These are phyloP conservation scores for Drechslerella stenobrocha DNA, from an alignment of 2,329 filamentous ascomycete genomes.

Conservation along the genomic window DNA sequence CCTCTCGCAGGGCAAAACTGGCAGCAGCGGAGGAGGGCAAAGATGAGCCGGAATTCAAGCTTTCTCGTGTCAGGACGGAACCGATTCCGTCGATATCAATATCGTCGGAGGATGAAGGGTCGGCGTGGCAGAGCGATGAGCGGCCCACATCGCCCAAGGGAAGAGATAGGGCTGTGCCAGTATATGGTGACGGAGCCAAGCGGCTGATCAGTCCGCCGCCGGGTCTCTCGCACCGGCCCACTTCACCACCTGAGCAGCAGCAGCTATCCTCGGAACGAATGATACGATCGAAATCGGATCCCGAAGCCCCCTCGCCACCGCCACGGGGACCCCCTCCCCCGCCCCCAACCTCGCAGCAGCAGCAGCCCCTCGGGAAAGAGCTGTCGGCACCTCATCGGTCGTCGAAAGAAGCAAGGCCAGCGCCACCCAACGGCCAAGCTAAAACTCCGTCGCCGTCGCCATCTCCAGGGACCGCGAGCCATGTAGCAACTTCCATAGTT, in stretches of 20 bases:
- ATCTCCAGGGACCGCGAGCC: constrained; percentile 5
- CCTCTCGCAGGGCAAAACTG: constrained; percentile 60
- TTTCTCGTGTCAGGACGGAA: constrained; percentile 71
- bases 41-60: constrained; percentile 58
- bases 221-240: constrained; percentile 21
- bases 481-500: neutral
- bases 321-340: constrained; percentile 5
- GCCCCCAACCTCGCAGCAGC: neutral
- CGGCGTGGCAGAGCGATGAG: constrained; percentile 13
- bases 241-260: constrained; percentile 31
- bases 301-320: constrained; percentile 22
- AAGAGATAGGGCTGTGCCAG: constrained; percentile 2
- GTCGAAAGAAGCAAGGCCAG: constrained; percentile 9
- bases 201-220: constrained; percentile 8
- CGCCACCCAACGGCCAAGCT: constrained; percentile 23
- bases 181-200: constrained; percentile 24
- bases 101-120: constrained; percentile 30
- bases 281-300: constrained; percentile 34
- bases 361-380: constrained; percentile 27
- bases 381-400: constrained; percentile 10
- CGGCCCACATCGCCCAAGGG: constrained; percentile 11
- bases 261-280: constrained; percentile 24
- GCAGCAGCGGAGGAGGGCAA: constrained; percentile 48
- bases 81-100: constrained; percentile 59
- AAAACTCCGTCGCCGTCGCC: constrained; percentile 9